These are phyloP conservation scores for Plectosphaerella cucumerina DNA, from an alignment of 2,329 filamentous ascomycete genomes.

Conservation along the genomic window DNA sequence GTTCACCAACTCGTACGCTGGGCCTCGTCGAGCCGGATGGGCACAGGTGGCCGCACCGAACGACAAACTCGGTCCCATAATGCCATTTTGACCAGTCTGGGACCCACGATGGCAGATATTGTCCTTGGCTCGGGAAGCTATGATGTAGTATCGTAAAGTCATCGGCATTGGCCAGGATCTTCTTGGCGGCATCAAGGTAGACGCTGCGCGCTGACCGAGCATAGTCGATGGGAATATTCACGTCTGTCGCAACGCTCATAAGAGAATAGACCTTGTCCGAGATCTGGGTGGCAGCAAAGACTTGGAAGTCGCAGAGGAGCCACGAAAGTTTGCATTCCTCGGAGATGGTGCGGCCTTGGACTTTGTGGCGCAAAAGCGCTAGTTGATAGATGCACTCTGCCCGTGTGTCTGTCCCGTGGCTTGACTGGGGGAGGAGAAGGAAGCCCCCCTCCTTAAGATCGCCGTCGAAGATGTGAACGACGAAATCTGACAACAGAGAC, in stretches of 20 bases:
- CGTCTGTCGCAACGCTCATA: background rate
- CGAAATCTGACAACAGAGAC: background rate
- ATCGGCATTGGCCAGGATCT: background rate
- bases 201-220: background rate
- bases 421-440: background rate
- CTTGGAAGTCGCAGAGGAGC: background rate
- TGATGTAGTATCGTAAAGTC: background rate
- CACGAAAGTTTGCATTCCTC: background rate
- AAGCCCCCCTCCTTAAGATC: background rate
- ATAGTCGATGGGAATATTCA: background rate
- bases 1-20: background rate
- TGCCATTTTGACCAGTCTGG: too few species aligned
- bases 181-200: background rate
- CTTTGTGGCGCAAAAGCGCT: too few species aligned
- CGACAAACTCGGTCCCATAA: background rate
- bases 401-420: background rate
- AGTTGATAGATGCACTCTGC: background rate
- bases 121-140: constrained; percentile 4
- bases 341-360: too few species aligned
- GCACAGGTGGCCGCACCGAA: background rate
- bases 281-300: background rate
- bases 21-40: background rate
- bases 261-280: background rate
- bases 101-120: too few species aligned
- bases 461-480: background rate